A percentile compares a stretch with the other conserved stretches of the same genome.
Conservation (phyloP, 495 filamentous ascomycete genomes). For the Penicillium macrosclerotiorum region DNA sequence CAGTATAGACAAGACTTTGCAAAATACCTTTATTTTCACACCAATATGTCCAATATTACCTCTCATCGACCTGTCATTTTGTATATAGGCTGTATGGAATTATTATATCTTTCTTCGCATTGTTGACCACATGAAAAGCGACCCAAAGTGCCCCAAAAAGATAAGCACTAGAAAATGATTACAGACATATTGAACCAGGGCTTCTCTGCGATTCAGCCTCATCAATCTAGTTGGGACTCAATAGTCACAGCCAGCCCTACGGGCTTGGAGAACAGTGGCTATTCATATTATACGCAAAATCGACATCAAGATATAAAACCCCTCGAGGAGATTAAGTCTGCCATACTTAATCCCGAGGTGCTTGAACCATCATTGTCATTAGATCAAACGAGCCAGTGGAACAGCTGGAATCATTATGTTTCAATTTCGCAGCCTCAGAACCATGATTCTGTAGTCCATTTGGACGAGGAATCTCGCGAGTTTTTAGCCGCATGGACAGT, state of each 20-base stretch:
- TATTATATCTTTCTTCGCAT: too few species aligned
- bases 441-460: neutral
- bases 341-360: neutral
- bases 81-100: too few species aligned
- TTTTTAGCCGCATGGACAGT: too few species aligned
- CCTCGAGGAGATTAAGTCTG: too few species aligned
- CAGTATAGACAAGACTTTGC: too few species aligned
- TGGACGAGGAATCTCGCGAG: too few species aligned
- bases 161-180: too few species aligned
- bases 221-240: constrained; percentile 4
- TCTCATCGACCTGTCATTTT: too few species aligned
- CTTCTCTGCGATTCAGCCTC: constrained; percentile 2
- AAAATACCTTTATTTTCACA: too few species aligned
- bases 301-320: neutral
- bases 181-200: constrained; percentile 1
- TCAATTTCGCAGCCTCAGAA: constrained; percentile 1
- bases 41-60: too few species aligned
- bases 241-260: constrained; percentile 2
- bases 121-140: too few species aligned
- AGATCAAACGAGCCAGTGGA: neutral
- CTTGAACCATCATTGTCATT: constrained; percentile 3
- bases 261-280: neutral
- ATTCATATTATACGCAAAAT: constrained; percentile 1
- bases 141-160: too few species aligned
- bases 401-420: constrained; percentile 4